phyloP scores from a whole-genome alignment of 1,139 yeast genomes.

The Protomyces lactucae-debilis region DNA sequence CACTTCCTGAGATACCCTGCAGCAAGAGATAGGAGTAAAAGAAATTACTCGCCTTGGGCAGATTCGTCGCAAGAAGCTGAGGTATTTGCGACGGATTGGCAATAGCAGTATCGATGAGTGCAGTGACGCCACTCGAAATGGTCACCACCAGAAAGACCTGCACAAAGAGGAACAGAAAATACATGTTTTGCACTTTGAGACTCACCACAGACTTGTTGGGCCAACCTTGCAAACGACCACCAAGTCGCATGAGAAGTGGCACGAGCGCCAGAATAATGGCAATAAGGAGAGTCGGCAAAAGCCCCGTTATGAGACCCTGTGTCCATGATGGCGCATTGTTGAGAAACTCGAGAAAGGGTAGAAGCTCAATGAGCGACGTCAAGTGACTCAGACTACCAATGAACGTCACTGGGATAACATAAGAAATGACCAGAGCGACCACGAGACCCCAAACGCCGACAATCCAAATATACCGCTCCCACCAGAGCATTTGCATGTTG shows the following conservation, averaged over 20 bases:
- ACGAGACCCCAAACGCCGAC: slow-evolving; percentile 53
- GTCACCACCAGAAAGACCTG: slow-evolving; percentile 81
- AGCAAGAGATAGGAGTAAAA: slow-evolving; percentile 60
- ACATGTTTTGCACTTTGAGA: slow-evolving; percentile 77
- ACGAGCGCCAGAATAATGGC: slow-evolving; percentile 78
- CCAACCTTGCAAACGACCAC: slow-evolving; percentile 57
- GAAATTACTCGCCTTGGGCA: slow-evolving; percentile 88
- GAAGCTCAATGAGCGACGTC: slow-evolving; percentile 59
- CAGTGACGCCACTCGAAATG: slow-evolving; percentile 72
- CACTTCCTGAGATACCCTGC: slow-evolving; percentile 78
- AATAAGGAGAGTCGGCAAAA: slow-evolving; percentile 77
- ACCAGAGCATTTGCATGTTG: slow-evolving; percentile 77
- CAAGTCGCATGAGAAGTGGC: slow-evolving; percentile 68
- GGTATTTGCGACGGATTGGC: slow-evolving; percentile 61
- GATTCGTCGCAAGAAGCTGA: slow-evolving; percentile 57
- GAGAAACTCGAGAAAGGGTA: slow-evolving; percentile 67
- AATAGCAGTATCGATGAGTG: slow-evolving; percentile 51
- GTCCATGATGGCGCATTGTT: slow-evolving; percentile 54
- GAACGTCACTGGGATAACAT: slow-evolving; percentile 96
- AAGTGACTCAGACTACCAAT: slow-evolving; percentile 90
- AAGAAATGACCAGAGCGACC: slow-evolving; percentile 59
- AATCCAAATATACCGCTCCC: slow-evolving; percentile 64
- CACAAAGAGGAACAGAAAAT: slow-evolving; percentile 80
- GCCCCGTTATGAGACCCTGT: slow-evolving; percentile 73
- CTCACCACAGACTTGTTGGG: slow-evolving; percentile 69